Base-by-base conservation (phyloP, 768 basidiomycete species). In the Pleurotus giganteus region DNA sequence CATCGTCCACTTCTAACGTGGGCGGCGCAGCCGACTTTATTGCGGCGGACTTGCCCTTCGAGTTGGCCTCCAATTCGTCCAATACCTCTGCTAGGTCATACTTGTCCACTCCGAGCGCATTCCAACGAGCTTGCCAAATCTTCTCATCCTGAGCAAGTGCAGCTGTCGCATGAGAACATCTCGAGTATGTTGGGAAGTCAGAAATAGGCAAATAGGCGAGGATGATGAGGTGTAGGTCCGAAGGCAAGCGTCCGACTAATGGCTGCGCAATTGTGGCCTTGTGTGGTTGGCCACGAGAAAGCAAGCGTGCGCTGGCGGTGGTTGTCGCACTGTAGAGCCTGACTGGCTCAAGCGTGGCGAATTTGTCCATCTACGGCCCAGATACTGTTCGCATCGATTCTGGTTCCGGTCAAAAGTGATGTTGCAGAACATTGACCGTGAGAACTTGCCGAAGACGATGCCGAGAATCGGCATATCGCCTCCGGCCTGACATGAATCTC, bases 261-360 rank as follows among this genome's bases (percentile, higher is more conserved):
- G 69, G 69, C 57, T 61, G 69, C 27, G 53, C 57, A 51, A 58
- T 26, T 55, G 60, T 57, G 47, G 55, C 47, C 50, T 66, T 64
- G 45, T 29, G 39, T 51, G 57, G 60, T 42, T 58, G 58, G 9
- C 58, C 58, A 45, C 65, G 62, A 7, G 67, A 63, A 13, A 70
- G 54, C 8, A 72, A 55, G 36, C 70, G 65, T 29, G 67, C 61
- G 27, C 67, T 65, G 13, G 71, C 65, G 2, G 66, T 67, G 52
- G 75, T 63, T 43, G 61, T 52, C 2, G 63, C 39, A 53, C 60
- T 36, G 64, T 85, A 78, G 15, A 88, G 71, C 51, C 77, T 82
- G 21, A 81, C 80, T 2, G 93, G 92, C 65, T 93, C 88, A 36
- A 95, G 81, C 0, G 90, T 81, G n/a, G 84, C 77, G 70, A 94